phyloP scores from a whole-genome alignment of 345 rosid species.

The Euclidium syriacum region DNA sequence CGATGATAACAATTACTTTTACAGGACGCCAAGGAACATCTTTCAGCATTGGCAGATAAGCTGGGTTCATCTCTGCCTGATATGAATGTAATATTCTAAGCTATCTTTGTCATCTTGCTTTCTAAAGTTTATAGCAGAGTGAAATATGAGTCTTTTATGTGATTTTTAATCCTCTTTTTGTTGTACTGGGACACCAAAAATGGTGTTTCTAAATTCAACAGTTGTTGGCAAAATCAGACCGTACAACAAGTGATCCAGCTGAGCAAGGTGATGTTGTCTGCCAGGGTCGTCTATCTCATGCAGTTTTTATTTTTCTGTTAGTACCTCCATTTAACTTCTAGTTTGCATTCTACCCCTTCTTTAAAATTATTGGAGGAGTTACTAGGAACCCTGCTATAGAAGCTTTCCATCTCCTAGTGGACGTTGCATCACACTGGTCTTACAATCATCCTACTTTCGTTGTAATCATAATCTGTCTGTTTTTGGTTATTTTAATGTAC shows the following conservation, averaged over 20 bases:
- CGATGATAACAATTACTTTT: constrained; percentile 13
- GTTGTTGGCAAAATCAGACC: constrained; percentile 67
- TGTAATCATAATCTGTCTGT: background rate
- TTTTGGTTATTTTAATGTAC: background rate
- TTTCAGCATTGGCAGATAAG: constrained; percentile 88
- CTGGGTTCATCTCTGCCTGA: constrained; percentile 87
- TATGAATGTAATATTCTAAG: constrained; percentile 57
- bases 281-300: constrained; percentile 47
- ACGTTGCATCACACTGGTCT: background rate
- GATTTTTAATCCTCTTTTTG: constrained; percentile 20
- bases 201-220: constrained; percentile 43
- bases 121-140: background rate
- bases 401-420: background rate
- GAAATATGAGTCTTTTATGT: constrained; percentile 14
- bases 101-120: constrained; percentile 12
- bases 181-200: constrained; percentile 26
- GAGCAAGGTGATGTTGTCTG: constrained; percentile 90
- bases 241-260: constrained; percentile 56
- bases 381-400: constrained; percentile 13
- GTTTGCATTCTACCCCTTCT: constrained; percentile 3
- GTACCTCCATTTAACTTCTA: constrained; percentile 34
- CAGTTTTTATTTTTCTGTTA: constrained; percentile 46
- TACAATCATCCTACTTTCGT: background rate
- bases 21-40: constrained; percentile 98
- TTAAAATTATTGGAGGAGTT: background rate